These are phyloP conservation scores for Ceratocystis lukuohia DNA, from an alignment of 2,329 filamentous ascomycete species.

Conservation along the genomic window DNA sequence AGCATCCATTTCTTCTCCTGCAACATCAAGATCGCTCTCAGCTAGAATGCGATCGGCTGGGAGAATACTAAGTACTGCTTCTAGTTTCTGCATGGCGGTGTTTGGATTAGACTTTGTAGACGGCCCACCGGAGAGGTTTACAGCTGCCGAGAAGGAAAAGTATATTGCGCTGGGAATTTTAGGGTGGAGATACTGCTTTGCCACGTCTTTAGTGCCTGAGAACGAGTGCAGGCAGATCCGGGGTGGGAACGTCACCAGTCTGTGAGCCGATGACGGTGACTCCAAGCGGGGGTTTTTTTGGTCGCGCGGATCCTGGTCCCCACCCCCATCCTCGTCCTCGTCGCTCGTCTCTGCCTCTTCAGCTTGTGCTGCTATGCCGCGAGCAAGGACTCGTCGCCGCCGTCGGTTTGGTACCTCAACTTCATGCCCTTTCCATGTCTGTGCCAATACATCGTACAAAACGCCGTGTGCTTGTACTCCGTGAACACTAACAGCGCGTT, in stretches of 20 bases:
- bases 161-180: constrained; percentile 64
- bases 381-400: constrained; percentile 39
- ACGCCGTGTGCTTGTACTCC: constrained; percentile 65
- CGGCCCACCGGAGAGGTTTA: constrained; percentile 47
- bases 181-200: constrained; percentile 65
- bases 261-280: background rate
- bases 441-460: constrained; percentile 50
- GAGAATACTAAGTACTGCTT: constrained; percentile 54
- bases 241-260: constrained; percentile 49
- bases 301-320: background rate
- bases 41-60: constrained; percentile 69
- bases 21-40: constrained; percentile 80
- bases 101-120: background rate
- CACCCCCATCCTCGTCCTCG: background rate
- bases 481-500: constrained; percentile 53
- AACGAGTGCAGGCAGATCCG: constrained; percentile 90
- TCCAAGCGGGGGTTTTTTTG: background rate
- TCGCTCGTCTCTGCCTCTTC: constrained; percentile 29
- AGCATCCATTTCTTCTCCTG: constrained; percentile 68
- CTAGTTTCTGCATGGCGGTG: constrained; percentile 34
- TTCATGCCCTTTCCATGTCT: constrained; percentile 59
- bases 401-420: constrained; percentile 45
- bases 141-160: constrained; percentile 74
- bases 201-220: constrained; percentile 59
- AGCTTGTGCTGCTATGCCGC: constrained; percentile 29